phyloP scores from a whole-genome alignment of 202 grass and related monocot genomes.

The Zoysia matrella region DNA sequence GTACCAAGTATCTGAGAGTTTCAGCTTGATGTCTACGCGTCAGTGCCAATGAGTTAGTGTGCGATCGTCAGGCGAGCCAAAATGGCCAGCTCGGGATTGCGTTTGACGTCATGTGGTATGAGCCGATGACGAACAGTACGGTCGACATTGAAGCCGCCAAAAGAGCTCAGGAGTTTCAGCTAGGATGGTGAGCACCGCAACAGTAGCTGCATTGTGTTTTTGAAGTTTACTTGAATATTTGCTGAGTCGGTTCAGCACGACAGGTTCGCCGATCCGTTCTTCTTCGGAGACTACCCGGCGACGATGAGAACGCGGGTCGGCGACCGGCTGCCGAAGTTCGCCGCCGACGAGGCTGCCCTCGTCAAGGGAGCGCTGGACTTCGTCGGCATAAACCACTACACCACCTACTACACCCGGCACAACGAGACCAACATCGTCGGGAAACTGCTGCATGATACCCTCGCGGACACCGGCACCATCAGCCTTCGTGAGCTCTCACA shows the following conservation, averaged over 20 bases:
- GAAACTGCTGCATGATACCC: conserved; percentile 55
- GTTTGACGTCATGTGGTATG: conserved; percentile 94
- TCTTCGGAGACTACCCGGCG: conserved; percentile 90
- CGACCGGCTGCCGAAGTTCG: conserved; percentile 75
- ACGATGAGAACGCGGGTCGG: conserved; percentile 73
- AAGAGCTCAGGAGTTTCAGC: conserved; percentile 91
- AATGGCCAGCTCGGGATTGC: conserved; percentile 75
- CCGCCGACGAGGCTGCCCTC: conserved; percentile 55
- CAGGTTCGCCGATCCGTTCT: conserved; percentile 94
- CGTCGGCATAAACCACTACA: conserved; percentile 96
- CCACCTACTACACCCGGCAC: conserved; percentile 76
- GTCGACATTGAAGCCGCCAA: conserved; percentile 73
- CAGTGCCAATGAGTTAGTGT: not conserved
- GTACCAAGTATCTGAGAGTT: not conserved
- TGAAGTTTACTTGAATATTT: not conserved
- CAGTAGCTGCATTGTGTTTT: not conserved
- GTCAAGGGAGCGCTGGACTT: conserved; percentile 91
- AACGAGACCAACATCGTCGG: conserved; percentile 65
- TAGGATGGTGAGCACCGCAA: conserved; percentile 68
- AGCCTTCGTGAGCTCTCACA: conserved; percentile 68
- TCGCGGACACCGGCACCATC: conserved; percentile 78
- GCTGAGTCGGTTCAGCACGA: not conserved
- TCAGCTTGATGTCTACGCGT: not conserved
- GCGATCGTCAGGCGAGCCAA: conserved; percentile 48
- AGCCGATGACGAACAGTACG: conserved; percentile 58